A percentile compares a stretch with the other conserved stretches of the same genome.
These are phyloP conservation scores for Penicillium longicatenatum DNA, from an alignment of 495 filamentous ascomycete species.

Conservation along the genomic window DNA sequence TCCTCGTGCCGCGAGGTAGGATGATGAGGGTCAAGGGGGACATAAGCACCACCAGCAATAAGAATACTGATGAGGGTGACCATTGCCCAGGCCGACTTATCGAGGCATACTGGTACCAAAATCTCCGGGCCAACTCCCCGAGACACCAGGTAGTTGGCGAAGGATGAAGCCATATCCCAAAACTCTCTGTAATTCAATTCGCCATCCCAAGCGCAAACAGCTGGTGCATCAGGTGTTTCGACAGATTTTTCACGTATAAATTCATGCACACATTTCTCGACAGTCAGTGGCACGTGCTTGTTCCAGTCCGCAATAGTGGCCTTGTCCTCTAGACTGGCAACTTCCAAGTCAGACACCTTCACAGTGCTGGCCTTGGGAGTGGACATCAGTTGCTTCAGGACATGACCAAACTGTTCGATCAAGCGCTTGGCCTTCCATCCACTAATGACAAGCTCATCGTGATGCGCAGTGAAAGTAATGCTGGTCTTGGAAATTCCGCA, in stretches of 20 bases:
- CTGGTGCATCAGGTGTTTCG: constrained; percentile 35
- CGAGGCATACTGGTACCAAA: constrained; percentile 58
- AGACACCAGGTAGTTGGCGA: constrained; percentile 39
- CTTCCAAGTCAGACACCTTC: constrained; percentile 36
- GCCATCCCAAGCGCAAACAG: constrained; percentile 48
- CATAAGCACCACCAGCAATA: constrained; percentile 59
- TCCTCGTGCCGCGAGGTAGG: constrained; percentile 50
- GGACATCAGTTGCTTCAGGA: constrained; percentile 38
- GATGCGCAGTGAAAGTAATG: constrained; percentile 35
- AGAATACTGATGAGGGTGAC: constrained; percentile 54
- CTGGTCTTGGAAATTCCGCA: constrained; percentile 37
- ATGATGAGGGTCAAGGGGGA: constrained; percentile 59
- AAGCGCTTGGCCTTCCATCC: constrained; percentile 39
- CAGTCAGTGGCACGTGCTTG: constrained; percentile 20
- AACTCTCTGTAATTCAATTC: constrained; percentile 44
- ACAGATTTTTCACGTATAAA: constrained; percentile 31
- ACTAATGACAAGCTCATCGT: constrained; percentile 41
- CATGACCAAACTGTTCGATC: constrained; percentile 33
- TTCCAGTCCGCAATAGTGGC: constrained; percentile 38
- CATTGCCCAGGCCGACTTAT: constrained; percentile 57
- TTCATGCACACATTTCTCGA: constrained; percentile 53
- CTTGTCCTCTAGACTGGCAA: constrained; percentile 38
- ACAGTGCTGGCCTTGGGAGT: constrained; percentile 26
- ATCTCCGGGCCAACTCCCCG: constrained; percentile 52
- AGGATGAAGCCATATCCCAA: constrained; percentile 34